Base-by-base conservation (phyloP, 768 basidiomycete species). In the Rhodotorula diobovata region DNA sequence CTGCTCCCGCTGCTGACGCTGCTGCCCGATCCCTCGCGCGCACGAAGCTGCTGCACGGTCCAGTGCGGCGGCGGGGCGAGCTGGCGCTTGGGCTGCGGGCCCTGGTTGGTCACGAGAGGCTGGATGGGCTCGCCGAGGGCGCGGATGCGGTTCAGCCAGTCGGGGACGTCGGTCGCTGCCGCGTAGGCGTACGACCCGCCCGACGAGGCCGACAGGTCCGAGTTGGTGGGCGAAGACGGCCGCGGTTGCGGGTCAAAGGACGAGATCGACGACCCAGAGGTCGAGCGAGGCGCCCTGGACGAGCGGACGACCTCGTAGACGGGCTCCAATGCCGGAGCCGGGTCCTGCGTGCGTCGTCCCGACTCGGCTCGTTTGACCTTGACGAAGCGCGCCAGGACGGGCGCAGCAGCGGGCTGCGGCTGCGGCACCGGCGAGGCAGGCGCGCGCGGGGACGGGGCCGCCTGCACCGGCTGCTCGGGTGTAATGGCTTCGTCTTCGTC, bases 101-200 rank as follows among this genome's bases (percentile, higher is more conserved):
- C 43, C 41, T 32, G 43, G 54, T 3, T 18, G 30, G 7, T 21
- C 28, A 48, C 21, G 39, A 57, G 46, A 4, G 67, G 67, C 43
- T 71, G 46, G 25, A 69, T 67, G 2, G 72, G 72, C 7, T 73
- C 68, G 28, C 72, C 72, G 45, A 73, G 65, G 1, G 68, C 64
- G 30, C 65, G 68, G n/a, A 73, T 64, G 12, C 67, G 67, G 23
- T 63, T 32, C 28, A 66, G 68, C 72, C 72, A 73, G 54, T 69
- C 67, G 35, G 72, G 72, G 5, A 60, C 63, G 53, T 69, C 68
- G 51, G 60, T 48, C 28, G 63, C 35, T 7, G 67, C 56, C 28
- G 43, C 23, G 25, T 32, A 25, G 10, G 59, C 25, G 60, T 45
- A n/a, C 41, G 61, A 25, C 54, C 56, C 35, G 64, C 41, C 35